Evolutionary conservation across 495 filamentous ascomycete species (phyloP), one percentile per base, ranked within the genome.

Genomic region (Penicillium cosmopolitanum): DNA sequence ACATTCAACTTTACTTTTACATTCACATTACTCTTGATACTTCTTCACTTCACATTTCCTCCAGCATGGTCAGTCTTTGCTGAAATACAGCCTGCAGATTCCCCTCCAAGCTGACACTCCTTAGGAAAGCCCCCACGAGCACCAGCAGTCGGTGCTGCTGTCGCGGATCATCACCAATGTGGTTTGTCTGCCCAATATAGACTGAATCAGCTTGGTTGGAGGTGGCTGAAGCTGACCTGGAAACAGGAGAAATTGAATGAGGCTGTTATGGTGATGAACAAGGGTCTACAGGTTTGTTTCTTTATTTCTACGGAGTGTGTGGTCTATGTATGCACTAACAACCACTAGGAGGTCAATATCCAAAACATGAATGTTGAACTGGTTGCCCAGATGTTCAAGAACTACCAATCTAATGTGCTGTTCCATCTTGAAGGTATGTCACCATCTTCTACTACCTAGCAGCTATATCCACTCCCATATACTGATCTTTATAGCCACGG

Each of bases 351-450:
- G 64, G 96, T 97, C 84, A 98, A 97, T 70, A 87, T 96, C 36
- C 89, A 96, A 64, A 98, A 98, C 66, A 96, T 97, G 92, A 94
- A 98, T 70, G 91, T 97, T 5, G 95, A 98, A 77, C 81, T 98
- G 9, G 95, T 98, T 4, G 93, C 95, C 8, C 95, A 98, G 73
- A 98, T 98, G 95, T 98, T 98, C 80, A 97, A 97, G 82, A 98
- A 98, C 76, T 98, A 98, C 72, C 92, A 96, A 73, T 96, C 91
- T 4, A 98, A 97, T 67, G 95, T 98, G 13, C 80, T 97, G 2
- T 98, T 98, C 70, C 95, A 98, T 68, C 80, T 98, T 28, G 96
- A 98, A 86, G 95, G 95, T 96, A 81, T 55, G 75, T 56, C 12
- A 10, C 13, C 15, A 16, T 65, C 34, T 55, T 55, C 23, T 4